These are phyloP conservation scores for Trichoderma semiorbis DNA, from an alignment of 2,329 filamentous ascomycete genomes.

Conservation along the genomic window DNA sequence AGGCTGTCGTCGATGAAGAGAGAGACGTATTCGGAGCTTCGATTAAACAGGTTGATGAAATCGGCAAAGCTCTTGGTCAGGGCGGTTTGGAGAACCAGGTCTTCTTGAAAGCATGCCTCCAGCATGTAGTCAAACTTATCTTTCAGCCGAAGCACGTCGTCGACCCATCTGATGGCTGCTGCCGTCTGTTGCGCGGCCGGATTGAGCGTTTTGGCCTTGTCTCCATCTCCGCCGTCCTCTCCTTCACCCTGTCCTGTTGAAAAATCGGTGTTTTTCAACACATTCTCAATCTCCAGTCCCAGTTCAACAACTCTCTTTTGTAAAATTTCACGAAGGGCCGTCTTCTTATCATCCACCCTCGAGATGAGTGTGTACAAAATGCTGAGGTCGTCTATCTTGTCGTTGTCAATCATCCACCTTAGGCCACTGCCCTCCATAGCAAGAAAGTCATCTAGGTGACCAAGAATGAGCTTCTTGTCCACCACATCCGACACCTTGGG, in stretches of 20 bases:
- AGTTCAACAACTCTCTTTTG: conserved; percentile 74
- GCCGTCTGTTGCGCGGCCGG: conserved; percentile 74
- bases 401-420: conserved; percentile 86
- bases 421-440: conserved; percentile 81
- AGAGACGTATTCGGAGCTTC: conserved; percentile 88
- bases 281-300: conserved; percentile 77
- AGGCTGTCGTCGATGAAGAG: conserved; percentile 96
- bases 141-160: conserved; percentile 81
- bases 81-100: conserved; percentile 74
- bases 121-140: conserved; percentile 84
- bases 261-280: conserved; percentile 54
- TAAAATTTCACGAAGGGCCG: conserved; percentile 65
- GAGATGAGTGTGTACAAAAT: conserved; percentile 77
- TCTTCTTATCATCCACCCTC: conserved; percentile 72
- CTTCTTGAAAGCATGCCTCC: conserved; percentile 66
- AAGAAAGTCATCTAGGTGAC: conserved; percentile 77
- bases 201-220: conserved; percentile 35
- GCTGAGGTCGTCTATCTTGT: conserved; percentile 72
- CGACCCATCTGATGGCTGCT: conserved; percentile 91
- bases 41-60: conserved; percentile 86
- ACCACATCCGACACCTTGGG: conserved; percentile 72
- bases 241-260: conserved; percentile 41
- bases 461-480: conserved; percentile 73
- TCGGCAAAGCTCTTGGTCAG: conserved; percentile 84
- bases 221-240: conserved; percentile 46